A percentile compares a stretch with the other conserved stretches of the same genome.
phyloP scores from a whole-genome alignment of 305 asterid species.

The Nicotiana rustica region DNA sequence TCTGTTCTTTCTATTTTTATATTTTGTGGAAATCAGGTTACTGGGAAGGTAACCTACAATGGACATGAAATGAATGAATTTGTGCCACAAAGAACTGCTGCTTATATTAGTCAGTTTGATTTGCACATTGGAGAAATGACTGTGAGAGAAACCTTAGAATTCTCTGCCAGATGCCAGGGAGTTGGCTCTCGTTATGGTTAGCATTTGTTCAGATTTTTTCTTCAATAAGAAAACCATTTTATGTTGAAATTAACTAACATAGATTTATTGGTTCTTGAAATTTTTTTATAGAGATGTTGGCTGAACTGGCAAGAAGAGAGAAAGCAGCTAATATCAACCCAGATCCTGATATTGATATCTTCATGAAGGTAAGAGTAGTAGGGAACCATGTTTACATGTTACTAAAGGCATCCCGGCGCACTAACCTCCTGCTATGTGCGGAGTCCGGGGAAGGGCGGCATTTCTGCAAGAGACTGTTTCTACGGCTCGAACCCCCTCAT shows the following conservation, averaged over 20 bases:
- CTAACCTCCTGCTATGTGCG: too few species aligned
- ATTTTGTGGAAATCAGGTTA: slow-evolving; percentile 40
- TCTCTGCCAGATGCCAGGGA: slow-evolving; percentile 90
- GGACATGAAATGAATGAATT: slow-evolving; percentile 80
- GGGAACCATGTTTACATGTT: too few species aligned
- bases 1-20: not conserved
- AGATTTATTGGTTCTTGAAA: slow-evolving; percentile 12
- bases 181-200: slow-evolving; percentile 83
- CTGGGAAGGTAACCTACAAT: slow-evolving; percentile 75
- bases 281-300: slow-evolving; percentile 68
- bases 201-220: slow-evolving; percentile 24
- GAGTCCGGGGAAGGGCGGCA: too few species aligned
- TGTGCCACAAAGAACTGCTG: slow-evolving; percentile 77
- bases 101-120: slow-evolving; percentile 81
- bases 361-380: slow-evolving; percentile 64
- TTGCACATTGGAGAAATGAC: slow-evolving; percentile 88
- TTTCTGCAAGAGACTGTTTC: too few species aligned
- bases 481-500: too few species aligned
- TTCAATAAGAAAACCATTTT: not conserved
- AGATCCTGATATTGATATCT: slow-evolving; percentile 79
- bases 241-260: not conserved
- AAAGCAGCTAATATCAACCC: slow-evolving; percentile 81
- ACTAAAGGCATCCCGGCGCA: too few species aligned
- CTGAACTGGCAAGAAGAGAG: slow-evolving; percentile 87
- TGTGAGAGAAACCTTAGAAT: slow-evolving; percentile 80